phyloP scores from a whole-genome alignment of 139 green algal species.

The Tetraselmis chui region DNA sequence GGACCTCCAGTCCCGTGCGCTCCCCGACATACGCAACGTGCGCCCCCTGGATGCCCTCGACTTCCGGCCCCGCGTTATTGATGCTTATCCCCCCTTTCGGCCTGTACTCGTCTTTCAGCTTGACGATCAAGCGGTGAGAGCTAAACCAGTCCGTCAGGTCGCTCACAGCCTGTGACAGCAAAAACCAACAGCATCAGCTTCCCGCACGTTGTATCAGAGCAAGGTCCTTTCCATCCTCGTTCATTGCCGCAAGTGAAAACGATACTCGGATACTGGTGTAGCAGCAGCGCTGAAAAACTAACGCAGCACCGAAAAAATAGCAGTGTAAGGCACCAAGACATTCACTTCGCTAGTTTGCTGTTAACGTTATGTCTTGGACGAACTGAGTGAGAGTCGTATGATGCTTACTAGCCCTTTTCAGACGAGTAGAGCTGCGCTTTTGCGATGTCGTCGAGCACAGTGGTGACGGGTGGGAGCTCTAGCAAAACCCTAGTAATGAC shows the following conservation, averaged over 20 bases:
- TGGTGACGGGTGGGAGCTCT: too few relatives aligned
- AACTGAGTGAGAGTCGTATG: too few relatives aligned
- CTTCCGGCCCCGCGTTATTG: not conserved
- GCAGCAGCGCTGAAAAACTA: not conserved
- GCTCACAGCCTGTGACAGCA: not conserved
- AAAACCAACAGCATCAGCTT: not conserved
- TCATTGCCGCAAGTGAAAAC: not conserved
- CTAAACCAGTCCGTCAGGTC: not conserved
- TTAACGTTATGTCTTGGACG: too few relatives aligned
- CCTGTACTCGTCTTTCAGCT: not conserved
- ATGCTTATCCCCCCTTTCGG: not conserved
- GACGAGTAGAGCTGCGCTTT: too few relatives aligned
- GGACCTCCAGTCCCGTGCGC: not conserved
- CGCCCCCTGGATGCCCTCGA: not conserved
- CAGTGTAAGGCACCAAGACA: too few relatives aligned
- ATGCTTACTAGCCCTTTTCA: too few relatives aligned
- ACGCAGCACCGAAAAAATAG: not conserved
- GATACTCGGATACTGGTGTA: not conserved
- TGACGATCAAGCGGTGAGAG: not conserved
- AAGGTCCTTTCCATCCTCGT: too few relatives aligned
- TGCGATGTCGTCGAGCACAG: too few relatives aligned
- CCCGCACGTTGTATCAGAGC: too few relatives aligned
- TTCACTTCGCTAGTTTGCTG: too few relatives aligned
- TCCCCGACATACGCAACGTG: not conserved
- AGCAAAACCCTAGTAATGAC: too few relatives aligned